phyloP scores from a whole-genome alignment of 75 land plant genomes.

The Pinus tabuliformis region DNA sequence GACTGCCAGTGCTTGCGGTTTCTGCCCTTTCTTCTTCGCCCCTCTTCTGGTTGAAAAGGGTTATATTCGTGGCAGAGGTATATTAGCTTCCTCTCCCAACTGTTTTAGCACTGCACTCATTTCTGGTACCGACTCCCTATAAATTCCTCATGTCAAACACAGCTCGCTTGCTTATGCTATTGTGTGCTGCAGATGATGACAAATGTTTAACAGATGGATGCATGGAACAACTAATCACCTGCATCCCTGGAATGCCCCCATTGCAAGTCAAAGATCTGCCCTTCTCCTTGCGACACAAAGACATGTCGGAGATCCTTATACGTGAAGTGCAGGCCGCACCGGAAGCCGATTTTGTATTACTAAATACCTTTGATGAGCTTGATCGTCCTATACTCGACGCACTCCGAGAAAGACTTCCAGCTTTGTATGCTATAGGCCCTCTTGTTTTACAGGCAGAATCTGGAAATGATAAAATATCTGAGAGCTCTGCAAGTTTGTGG shows the following conservation, averaged over 20 bases:
- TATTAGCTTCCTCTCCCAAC: not conserved
- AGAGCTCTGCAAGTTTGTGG: not conserved
- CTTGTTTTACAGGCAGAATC: too few species aligned
- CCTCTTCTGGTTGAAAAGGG: slow-evolving; percentile 18
- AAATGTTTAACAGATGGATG: not conserved
- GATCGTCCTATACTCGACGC: not conserved
- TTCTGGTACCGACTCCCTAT: too few species aligned
- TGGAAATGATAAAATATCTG: not conserved
- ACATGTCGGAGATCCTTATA: slow-evolving; percentile 2
- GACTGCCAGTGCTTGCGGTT: slow-evolving; percentile 32
- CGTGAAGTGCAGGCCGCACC: not conserved
- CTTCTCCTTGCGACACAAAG: not conserved
- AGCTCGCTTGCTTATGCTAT: too few species aligned
- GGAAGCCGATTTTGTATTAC: too few species aligned
- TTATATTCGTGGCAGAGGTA: slow-evolving; percentile 31
- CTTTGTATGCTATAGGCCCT: too few species aligned
- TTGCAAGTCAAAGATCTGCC: too few species aligned
- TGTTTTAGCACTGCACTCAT: too few species aligned
- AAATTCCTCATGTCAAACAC: too few species aligned
- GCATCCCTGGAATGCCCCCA: too few species aligned
- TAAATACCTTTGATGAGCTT: slow-evolving; percentile 5
- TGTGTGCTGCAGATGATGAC: too few species aligned
- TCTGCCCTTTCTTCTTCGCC: slow-evolving; percentile 11
- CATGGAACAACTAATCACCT: not conserved
- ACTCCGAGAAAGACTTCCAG: not conserved